phyloP scores from a whole-genome alignment of 176 grass and related monocot genomes.

The Oryza meyeriana region DNA sequence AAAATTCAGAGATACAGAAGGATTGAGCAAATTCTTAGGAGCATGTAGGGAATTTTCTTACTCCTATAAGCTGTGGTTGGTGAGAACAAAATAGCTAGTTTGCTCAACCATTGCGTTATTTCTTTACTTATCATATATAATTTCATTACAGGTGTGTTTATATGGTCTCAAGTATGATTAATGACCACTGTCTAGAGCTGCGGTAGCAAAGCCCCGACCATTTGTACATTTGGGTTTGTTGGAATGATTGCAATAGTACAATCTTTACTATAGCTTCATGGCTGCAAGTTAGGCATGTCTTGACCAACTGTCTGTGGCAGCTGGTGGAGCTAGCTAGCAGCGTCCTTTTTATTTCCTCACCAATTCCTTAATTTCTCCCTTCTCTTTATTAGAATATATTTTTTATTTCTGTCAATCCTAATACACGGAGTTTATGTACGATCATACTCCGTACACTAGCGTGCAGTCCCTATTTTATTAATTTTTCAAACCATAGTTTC shows the following conservation, averaged over 20 bases:
- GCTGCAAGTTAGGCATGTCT: background rate
- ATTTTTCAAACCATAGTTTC: no score
- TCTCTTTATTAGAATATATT: background rate
- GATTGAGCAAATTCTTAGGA: no score
- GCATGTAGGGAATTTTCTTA: no score
- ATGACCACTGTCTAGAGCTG: background rate
- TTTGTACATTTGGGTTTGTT: background rate
- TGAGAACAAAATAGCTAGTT: background rate
- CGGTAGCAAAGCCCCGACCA: background rate
- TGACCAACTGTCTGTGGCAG: background rate
- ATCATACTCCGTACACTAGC: no score
- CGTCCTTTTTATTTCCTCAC: background rate
- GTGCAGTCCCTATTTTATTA: no score
- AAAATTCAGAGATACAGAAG: no score
- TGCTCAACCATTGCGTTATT: background rate
- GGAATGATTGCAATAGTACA: background rate
- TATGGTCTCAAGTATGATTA: background rate
- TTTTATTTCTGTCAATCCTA: background rate
- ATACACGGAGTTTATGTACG: no score
- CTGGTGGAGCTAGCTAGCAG: background rate
- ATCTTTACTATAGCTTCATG: background rate
- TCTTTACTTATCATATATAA: background rate
- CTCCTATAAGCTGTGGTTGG: background rate
- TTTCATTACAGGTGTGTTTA: background rate
- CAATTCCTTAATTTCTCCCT: background rate